A percentile compares a stretch with the other conserved stretches of the same genome.
Evolutionary conservation across 106 monocot genomes (phyloP).

Genomic region (Platanthera zijinensis): DNA sequence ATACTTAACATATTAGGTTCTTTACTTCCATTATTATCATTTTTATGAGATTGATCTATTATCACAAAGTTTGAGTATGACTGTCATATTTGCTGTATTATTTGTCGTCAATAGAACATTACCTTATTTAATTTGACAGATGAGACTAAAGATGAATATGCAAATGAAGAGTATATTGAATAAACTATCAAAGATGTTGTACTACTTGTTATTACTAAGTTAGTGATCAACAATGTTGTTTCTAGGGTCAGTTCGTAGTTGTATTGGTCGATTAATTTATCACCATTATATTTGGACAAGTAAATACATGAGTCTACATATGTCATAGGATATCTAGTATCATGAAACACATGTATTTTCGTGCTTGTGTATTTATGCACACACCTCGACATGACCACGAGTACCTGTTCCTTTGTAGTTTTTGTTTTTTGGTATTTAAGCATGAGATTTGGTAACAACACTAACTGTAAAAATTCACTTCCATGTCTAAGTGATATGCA

Average conservation of each 20-base stretch:
- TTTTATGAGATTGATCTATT: background rate
- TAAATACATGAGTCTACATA: too few species aligned
- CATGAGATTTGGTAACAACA: background rate
- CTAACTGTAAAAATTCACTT: too few species aligned
- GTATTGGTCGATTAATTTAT: background rate
- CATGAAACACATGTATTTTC: too few species aligned
- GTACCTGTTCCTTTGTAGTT: background rate
- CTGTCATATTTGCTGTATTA: background rate
- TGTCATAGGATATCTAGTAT: too few species aligned
- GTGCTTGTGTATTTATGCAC: too few species aligned
- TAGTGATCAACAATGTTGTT: constrained; percentile 50
- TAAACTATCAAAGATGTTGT: constrained; percentile 72
- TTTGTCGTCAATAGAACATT: constrained; percentile 6
- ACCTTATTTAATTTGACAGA: constrained; percentile 30
- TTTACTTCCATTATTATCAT: background rate
- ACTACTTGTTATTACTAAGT: constrained; percentile 75
- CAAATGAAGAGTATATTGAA: constrained; percentile 96
- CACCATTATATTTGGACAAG: background rate
- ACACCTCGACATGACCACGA: background rate
- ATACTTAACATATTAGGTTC: constrained; percentile 71
- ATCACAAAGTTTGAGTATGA: background rate
- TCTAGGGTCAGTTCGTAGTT: constrained; percentile 44
- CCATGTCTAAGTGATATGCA: too few species aligned
- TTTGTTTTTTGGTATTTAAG: background rate
- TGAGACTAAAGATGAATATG: constrained; percentile 96